phyloP scores from a whole-genome alignment of 1,139 yeast genomes.

The Suhomyces anneliseae region DNA sequence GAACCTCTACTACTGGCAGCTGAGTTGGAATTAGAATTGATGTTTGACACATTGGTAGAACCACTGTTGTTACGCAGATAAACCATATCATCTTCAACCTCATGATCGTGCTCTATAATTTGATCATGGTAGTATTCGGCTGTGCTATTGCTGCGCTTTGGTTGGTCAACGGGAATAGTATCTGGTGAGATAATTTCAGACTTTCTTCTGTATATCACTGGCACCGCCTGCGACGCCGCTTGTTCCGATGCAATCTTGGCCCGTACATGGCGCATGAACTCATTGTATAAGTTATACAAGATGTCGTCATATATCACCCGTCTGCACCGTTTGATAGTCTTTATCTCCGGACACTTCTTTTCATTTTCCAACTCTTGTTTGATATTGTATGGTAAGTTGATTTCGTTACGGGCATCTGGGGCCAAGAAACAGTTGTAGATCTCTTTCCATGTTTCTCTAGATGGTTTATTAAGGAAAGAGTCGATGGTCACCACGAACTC shows the following conservation, averaged over 20 bases:
- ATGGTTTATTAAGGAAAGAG: slow-evolving; percentile 19
- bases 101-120: slow-evolving; percentile 3
- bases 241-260: slow-evolving; percentile 7
- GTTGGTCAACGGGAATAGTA: slow-evolving; percentile 1
- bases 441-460: slow-evolving; percentile 23
- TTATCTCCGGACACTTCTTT: slow-evolving; percentile 15
- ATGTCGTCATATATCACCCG: slow-evolving; percentile 31
- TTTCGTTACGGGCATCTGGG: slow-evolving; percentile 32
- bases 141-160: slow-evolving; percentile 4
- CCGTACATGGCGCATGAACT: slow-evolving; percentile 22
- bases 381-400: slow-evolving; percentile 32
- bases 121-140: slow-evolving; percentile 5
- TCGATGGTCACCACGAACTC: slow-evolving; percentile 36
- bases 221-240: slow-evolving; percentile 6
- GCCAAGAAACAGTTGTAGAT: slow-evolving; percentile 28
- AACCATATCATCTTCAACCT: slow-evolving; percentile 2
- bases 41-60: slow-evolving; percentile 1
- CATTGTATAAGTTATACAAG: slow-evolving; percentile 35
- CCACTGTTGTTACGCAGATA: slow-evolving; percentile 13
- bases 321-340: slow-evolving; percentile 18
- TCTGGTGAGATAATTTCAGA: slow-evolving; percentile 14
- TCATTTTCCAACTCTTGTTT: slow-evolving; percentile 16
- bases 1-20: slow-evolving; percentile 19
- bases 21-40: slow-evolving; percentile 7
- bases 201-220: slow-evolving; percentile 11